Percentiles rank a stretch among this genome's conserved stretches.
phyloP scores from a whole-genome alignment of 2,329 filamentous ascomycete genomes.

The Didymosphaeria variabile region DNA sequence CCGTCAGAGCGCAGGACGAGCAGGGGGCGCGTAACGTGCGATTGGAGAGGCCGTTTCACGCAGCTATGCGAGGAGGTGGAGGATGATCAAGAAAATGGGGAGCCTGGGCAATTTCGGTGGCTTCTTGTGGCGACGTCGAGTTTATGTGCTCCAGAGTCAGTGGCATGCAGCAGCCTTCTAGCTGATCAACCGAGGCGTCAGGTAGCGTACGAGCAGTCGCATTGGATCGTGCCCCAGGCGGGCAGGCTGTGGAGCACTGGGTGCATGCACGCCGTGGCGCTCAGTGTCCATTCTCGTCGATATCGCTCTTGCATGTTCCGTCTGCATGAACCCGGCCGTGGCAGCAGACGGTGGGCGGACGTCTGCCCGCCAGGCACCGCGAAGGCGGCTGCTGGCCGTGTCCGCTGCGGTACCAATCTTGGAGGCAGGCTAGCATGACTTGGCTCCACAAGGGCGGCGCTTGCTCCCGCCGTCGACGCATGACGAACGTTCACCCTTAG shows the following conservation, averaged over 20 bases:
- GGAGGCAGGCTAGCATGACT: not conserved
- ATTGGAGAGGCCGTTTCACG: conserved; percentile 13
- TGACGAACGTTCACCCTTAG: not conserved
- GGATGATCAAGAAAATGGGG: not conserved
- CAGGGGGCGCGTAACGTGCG: conserved; percentile 7
- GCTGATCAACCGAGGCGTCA: not conserved
- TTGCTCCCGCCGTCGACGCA: not conserved
- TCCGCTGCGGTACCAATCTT: conserved; percentile 3
- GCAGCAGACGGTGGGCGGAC: no score
- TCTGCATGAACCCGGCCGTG: not conserved
- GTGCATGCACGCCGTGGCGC: not conserved
- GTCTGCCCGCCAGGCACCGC: not conserved
- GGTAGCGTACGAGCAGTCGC: not conserved
- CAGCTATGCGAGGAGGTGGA: not conserved
- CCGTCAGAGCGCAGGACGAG: conserved; percentile 16
- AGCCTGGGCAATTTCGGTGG: not conserved
- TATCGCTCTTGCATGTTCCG: not conserved
- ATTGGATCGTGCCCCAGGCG: not conserved
- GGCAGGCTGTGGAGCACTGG: not conserved
- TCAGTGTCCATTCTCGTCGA: not conserved
- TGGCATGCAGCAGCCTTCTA: conserved; percentile 11
- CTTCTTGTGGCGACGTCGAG: not conserved
- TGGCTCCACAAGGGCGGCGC: not conserved
- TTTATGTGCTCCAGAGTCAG: conserved; percentile 4
- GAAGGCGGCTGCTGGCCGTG: not conserved